These are phyloP conservation scores for Lenzites betulinus DNA, from an alignment of 768 basidiomycete species.

Conservation along the genomic window DNA sequence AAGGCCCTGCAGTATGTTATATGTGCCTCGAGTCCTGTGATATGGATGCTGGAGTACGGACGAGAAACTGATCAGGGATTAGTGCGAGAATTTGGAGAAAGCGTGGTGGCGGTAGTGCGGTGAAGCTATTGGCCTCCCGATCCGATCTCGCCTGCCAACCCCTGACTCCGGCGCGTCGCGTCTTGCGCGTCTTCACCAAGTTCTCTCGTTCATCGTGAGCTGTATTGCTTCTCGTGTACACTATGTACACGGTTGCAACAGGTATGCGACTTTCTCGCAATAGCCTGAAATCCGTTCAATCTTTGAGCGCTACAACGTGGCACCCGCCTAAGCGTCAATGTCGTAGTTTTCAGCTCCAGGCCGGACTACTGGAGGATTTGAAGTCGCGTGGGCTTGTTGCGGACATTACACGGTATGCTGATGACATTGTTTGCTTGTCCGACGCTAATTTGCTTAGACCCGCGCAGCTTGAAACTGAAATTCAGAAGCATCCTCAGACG, in stretches of 20 bases:
- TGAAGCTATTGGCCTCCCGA: slow-evolving; percentile 26
- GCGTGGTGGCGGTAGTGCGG: slow-evolving; percentile 17
- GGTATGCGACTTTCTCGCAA: slow-evolving; percentile 18
- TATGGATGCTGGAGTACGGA: not conserved
- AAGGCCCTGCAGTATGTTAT: not conserved
- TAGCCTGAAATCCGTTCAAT: slow-evolving; percentile 1
- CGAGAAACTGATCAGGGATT: not conserved
- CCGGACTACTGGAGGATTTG: slow-evolving; percentile 37
- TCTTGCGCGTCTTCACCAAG: not conserved
- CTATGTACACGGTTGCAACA: no score
- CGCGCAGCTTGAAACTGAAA: slow-evolving; percentile 14
- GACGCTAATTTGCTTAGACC: slow-evolving; percentile 9
- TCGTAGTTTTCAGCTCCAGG: slow-evolving; percentile 21
- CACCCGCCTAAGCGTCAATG: slow-evolving; percentile 1
- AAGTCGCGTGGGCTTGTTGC: slow-evolving; percentile 36
- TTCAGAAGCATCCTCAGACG: slow-evolving; percentile 39
- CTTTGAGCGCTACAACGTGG: not conserved
- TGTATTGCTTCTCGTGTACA: not conserved
- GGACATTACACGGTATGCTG: slow-evolving; percentile 30
- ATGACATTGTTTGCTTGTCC: no score
- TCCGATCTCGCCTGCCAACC: slow-evolving; percentile 13
- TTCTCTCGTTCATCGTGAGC: no score
- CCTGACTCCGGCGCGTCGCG: slow-evolving; percentile 5
- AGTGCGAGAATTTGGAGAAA: not conserved
- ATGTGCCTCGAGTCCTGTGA: no score